phyloP scores from a whole-genome alignment of 352 stramenopile species.

The Globisporangium middletonii region DNA sequence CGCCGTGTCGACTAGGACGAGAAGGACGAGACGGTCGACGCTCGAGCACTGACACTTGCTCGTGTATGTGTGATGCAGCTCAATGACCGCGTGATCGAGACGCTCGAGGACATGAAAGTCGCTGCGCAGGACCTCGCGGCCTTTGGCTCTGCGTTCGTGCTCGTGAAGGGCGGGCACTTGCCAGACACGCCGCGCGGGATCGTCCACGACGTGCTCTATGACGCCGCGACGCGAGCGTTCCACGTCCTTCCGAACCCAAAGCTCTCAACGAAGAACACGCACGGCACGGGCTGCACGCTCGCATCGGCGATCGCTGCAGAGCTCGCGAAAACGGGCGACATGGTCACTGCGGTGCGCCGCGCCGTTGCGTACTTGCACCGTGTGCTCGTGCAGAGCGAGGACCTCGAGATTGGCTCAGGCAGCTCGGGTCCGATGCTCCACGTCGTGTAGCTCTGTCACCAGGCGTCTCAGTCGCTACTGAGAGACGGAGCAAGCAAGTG shows the following conservation, averaged over 20 bases:
- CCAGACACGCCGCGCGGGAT: constrained; percentile 4
- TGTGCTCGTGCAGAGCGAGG: constrained; percentile 30
- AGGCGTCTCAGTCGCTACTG: neutral
- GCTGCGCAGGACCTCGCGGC: constrained; percentile 70
- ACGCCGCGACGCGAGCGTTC: constrained; percentile 15
- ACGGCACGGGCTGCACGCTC: constrained; percentile 93
- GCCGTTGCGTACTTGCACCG: constrained; percentile 43
- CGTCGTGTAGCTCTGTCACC: constrained; percentile 8
- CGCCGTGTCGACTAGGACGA: too few species aligned
- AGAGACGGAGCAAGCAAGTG: neutral
- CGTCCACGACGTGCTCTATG: constrained; percentile 36
- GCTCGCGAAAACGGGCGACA: constrained; percentile 55
- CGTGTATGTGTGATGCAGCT: constrained; percentile 18
- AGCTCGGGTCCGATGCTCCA: constrained; percentile 43
- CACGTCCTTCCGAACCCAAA: constrained; percentile 30
- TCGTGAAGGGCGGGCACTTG: constrained; percentile 92
- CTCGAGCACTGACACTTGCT: neutral
- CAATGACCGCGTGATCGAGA: constrained; percentile 27
- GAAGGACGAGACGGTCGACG: too few species aligned
- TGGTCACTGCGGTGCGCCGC: constrained; percentile 22
- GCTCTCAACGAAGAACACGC: constrained; percentile 37
- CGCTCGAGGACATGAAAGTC: constrained; percentile 60
- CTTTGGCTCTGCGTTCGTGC: constrained; percentile 60
- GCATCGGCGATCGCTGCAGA: constrained; percentile 87
- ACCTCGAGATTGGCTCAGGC: constrained; percentile 26